These are phyloP conservation scores for Candida berthetii DNA, from an alignment of 805 yeast species.

Conservation along the genomic window DNA sequence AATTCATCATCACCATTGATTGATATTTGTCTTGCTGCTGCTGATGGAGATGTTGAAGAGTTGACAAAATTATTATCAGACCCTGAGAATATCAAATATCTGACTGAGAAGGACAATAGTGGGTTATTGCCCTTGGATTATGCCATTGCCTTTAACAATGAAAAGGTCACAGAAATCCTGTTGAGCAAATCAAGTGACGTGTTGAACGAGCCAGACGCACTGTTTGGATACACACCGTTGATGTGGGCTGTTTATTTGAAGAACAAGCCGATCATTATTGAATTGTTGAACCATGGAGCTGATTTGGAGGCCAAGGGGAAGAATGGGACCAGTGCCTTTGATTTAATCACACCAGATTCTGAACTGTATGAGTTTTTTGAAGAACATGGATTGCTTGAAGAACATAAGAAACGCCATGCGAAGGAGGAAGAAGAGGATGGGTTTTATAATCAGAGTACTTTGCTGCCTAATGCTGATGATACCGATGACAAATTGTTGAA, in stretches of 20 bases:
- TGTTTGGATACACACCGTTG: slow-evolving; percentile 57
- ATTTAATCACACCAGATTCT: slow-evolving; percentile 49
- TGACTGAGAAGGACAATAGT: slow-evolving; percentile 26
- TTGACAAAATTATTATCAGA: slow-evolving; percentile 16
- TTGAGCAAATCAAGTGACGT: slow-evolving; percentile 33
- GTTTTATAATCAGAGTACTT: slow-evolving; percentile 11
- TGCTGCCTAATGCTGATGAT: slow-evolving; percentile 5
- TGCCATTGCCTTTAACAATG: slow-evolving; percentile 48
- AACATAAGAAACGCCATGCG: background rate
- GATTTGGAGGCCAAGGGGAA: slow-evolving; percentile 37
- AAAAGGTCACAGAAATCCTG: slow-evolving; percentile 42
- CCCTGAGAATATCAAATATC: slow-evolving; percentile 17
- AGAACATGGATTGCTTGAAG: slow-evolving; percentile 37
- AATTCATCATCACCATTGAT: slow-evolving; percentile 23
- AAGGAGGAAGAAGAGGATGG: background rate
- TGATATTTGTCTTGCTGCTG: slow-evolving; percentile 30
- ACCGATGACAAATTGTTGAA: slow-evolving; percentile 25
- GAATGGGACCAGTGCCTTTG: slow-evolving; percentile 44
- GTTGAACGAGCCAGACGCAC: slow-evolving; percentile 43
- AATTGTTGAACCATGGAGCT: slow-evolving; percentile 58
- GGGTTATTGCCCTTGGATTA: slow-evolving; percentile 44
- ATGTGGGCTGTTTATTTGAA: slow-evolving; percentile 83
- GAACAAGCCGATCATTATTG: slow-evolving; percentile 45
- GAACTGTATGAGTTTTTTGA: slow-evolving; percentile 54
- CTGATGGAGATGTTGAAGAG: slow-evolving; percentile 26